Base-by-base conservation (phyloP, 1,284 basidiomycete genomes). In the Ustilago tritici region DNA sequence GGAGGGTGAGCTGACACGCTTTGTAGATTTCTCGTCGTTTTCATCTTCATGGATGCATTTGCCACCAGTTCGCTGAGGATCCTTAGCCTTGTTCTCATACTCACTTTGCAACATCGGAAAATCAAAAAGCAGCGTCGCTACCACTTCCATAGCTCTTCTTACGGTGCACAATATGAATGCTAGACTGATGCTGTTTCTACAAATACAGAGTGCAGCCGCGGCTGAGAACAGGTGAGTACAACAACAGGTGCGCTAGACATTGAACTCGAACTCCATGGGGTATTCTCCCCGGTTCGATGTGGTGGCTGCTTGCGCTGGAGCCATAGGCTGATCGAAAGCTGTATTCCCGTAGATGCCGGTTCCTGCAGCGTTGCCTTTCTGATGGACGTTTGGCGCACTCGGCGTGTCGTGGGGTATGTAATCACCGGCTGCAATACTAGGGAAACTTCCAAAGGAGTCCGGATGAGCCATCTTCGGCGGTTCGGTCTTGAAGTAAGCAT, bases 371-470 rank as follows among this genome's bases (percentile, higher is more conserved):
- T 4, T 32, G 11, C 28, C 49, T 10, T 32, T 31, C n/a, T 47
- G 31, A 35, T 49, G 43, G 4, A 34, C 23, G 35, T 63, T 56
- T 10, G 69, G 64, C 17, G 61, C 64, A 31, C 61, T 54, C 0
- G 65, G 65, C 35, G 43, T 46, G n/a, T 46, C 43, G n/a, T 38
- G 3, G 14, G 17, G 31, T 32, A 32, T n/a, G n/a, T 15, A 93
- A 88, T 99, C 97, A 28, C 97, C 97, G 3, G 95, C 95, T n/a
- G 97, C 97, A 23, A 93, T 91, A 47, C 93, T 95, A 17, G 97
- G 97, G 87, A 99, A 99, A 2, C 94, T 96, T 2, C 93, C 91
- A 87, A 99, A 99, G 61, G 96, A 88, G 83, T 98, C 95, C n/a
- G 95, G 94, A 86, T 99, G 96, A 82, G 99, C 98, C 0, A 97